Percentiles rank a stretch among this genome's conserved stretches.
phyloP scores from a whole-genome alignment of 306 rosid species.

The Leucaena leucocephala region DNA sequence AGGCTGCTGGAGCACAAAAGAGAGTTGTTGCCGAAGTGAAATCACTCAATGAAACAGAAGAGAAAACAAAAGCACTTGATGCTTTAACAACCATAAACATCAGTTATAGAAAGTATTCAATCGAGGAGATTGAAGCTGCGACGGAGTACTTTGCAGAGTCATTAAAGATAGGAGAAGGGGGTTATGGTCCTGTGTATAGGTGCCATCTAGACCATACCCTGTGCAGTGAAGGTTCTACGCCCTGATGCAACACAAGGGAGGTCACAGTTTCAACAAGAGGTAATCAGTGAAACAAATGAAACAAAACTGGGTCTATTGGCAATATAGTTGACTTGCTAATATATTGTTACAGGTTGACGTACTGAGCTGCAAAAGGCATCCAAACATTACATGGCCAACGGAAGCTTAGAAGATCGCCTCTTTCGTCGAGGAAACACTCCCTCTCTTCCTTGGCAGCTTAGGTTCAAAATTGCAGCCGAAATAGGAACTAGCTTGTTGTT shows the following conservation, averaged over 20 bases:
- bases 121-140: background rate
- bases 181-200: background rate
- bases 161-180: background rate
- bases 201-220: background rate
- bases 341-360: conserved; percentile 46
- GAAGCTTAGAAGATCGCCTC: conserved; percentile 51
- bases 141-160: background rate
- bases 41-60: background rate
- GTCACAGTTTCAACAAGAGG: background rate
- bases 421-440: conserved; percentile 35
- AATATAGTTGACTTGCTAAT: background rate
- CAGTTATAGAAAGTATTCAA: background rate
- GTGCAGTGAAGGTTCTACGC: background rate
- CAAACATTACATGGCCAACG: conserved; percentile 47
- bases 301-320: background rate
- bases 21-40: background rate
- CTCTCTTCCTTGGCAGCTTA: conserved; percentile 47
- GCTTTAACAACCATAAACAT: background rate
- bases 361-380: conserved; percentile 51
- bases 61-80: background rate
- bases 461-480: conserved; percentile 54
- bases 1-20: background rate
- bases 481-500: conserved; percentile 46
- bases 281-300: background rate
- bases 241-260: background rate